Conservation (phyloP, 768 basidiomycete species). For the Myochromella boudieri region DNA sequence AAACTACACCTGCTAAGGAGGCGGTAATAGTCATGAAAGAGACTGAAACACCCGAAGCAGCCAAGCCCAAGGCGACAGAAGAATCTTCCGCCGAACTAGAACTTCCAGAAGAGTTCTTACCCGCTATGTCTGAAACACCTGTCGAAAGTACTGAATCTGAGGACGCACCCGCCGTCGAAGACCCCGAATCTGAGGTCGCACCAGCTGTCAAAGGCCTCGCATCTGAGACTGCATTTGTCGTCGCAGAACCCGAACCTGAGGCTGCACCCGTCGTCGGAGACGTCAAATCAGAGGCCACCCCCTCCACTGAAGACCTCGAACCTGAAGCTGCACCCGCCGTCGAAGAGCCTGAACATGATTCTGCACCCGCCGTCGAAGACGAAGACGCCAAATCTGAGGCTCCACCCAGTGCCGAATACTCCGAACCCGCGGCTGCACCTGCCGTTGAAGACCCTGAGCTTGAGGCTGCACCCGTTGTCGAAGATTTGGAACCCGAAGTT, state of each 20-base stretch:
- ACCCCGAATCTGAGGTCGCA: neutral
- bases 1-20: neutral
- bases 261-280: neutral
- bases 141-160: neutral
- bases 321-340: neutral
- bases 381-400: constrained; percentile 4
- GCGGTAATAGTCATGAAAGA: too few relatives aligned
- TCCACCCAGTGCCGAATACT: constrained; percentile 12
- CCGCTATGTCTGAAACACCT: too few relatives aligned
- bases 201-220: neutral
- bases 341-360: constrained; percentile 9
- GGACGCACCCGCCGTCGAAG: neutral
- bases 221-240: neutral
- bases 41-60: too few relatives aligned
- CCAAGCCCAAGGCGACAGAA: too few relatives aligned
- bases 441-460: neutral
- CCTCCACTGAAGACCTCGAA: neutral
- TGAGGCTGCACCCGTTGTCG: constrained; percentile 5
- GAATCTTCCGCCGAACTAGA: too few relatives aligned
- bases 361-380: neutral
- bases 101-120: too few relatives aligned
- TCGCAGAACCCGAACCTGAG: neutral
- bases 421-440: neutral
- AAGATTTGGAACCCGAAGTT: neutral
- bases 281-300: neutral